phyloP scores from a whole-genome alignment of 179 eudicot genomes.

The Gypsophila paniculata region DNA sequence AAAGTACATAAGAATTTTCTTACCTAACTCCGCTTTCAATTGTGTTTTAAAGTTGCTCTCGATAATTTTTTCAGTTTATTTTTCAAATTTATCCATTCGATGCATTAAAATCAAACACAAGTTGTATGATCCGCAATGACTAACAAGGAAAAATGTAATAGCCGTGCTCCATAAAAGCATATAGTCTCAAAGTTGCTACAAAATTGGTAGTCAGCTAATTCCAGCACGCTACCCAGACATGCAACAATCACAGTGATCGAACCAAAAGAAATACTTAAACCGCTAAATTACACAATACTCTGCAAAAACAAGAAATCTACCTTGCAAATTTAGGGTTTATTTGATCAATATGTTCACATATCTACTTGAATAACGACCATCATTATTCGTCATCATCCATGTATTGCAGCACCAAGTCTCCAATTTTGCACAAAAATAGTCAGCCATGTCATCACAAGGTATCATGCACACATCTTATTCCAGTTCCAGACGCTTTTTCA shows the following conservation, averaged over 20 bases:
- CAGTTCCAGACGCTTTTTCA: slow-evolving; percentile 80
- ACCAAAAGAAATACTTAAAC: slow-evolving; percentile 8
- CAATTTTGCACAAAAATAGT: slow-evolving; percentile 19
- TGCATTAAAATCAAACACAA: too few relatives aligned
- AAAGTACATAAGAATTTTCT: too few relatives aligned
- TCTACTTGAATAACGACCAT: slow-evolving; percentile 31
- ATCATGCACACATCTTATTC: slow-evolving; percentile 33
- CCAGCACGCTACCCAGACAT: too few relatives aligned
- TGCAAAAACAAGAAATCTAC: slow-evolving; percentile 17
- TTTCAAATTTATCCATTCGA: too few relatives aligned
- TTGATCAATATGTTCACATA: slow-evolving; percentile 22
- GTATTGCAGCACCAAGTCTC: slow-evolving; percentile 20
- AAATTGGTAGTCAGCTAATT: too few relatives aligned
- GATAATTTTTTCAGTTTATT: too few relatives aligned
- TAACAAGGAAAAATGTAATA: too few relatives aligned
- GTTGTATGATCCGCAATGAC: too few relatives aligned
- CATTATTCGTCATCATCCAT: slow-evolving; percentile 31
- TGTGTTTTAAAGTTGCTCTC: too few relatives aligned
- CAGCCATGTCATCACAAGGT: slow-evolving; percentile 25
- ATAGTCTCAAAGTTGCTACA: too few relatives aligned
- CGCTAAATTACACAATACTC: slow-evolving; percentile 17
- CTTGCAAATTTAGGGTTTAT: slow-evolving; percentile 23
- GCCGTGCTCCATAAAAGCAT: too few relatives aligned
- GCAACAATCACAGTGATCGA: slow-evolving; percentile 23
- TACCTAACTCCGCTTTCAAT: too few relatives aligned